Evolutionary conservation across 2,329 filamentous ascomycete species (phyloP), one percentile per base, ranked within the genome.

Genomic region (Torrubiella hemipterigena): DNA sequence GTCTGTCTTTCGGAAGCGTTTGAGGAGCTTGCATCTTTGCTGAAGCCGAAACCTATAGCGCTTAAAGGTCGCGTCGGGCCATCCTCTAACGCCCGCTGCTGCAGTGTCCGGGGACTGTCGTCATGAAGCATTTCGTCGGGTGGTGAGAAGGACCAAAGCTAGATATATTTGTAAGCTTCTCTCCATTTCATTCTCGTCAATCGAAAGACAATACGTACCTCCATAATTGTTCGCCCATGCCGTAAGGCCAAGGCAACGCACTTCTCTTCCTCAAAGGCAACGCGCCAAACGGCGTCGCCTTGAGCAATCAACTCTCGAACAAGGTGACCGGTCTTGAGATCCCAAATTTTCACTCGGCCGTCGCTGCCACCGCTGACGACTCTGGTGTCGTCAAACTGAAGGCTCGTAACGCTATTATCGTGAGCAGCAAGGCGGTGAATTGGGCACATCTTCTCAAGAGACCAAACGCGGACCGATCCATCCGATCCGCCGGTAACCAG

Each of bases 341-440:
- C 89, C 91, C 91, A 98, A 33, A 98, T 87, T 58, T 96, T 98
- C 42, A 98, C 91, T 32, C 91, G 73, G n/a, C 91, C 91, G 56
- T 98, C 91, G 46, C 84, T 93, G 30, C 91, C 93, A 44, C 91
- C 91, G 50, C 85, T 94, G 34, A 98, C 87, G 37, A 98, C 91
- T 33, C 91, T 74, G 16, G 81, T 87, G 50, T 95, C 87, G 48
- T 98, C 91, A 52, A 98, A 98, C 50, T 98, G 91, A 43, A 98
- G 63, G 54, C 86, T 95, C 1, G 91, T 98, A 32, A 98, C 91
- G 52, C 87, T 95, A 55, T 98, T 98, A 56, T 98, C 91, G 52
- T 98, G 91, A 4, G 91, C 91, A 24, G 91, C 91, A 31, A 98
- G 68, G 27, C 91, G 77, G 59, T 98, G 91, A 37, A 98, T 94